phyloP scores from a whole-genome alignment of 2,329 filamentous ascomycete species.

The Penicillium sp. region DNA sequence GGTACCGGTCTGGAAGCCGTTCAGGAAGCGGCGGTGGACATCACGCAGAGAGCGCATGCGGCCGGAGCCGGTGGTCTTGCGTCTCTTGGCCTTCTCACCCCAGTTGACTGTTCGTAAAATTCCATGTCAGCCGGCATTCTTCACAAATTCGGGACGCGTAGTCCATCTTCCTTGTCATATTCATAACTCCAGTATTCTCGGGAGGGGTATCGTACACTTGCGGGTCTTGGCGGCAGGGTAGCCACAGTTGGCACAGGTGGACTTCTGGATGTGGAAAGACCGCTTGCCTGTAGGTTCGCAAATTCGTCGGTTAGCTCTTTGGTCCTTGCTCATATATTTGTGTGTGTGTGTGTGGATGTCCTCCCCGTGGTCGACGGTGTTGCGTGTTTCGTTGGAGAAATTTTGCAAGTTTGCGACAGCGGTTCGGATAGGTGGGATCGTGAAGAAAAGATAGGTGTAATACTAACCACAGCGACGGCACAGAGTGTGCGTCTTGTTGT shows the following conservation, averaged over 20 bases:
- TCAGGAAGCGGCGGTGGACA: slow-evolving; percentile 91
- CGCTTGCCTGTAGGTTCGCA: slow-evolving; percentile 68
- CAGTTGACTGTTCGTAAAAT: slow-evolving; percentile 77
- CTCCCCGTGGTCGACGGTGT: slow-evolving; percentile 11
- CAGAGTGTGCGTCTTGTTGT: slow-evolving; percentile 98
- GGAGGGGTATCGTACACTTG: slow-evolving; percentile 75
- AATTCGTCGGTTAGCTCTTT: slow-evolving; percentile 30
- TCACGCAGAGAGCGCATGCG: slow-evolving; percentile 94
- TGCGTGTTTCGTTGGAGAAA: slow-evolving; percentile 11
- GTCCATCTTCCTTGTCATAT: neutral
- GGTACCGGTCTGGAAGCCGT: slow-evolving; percentile 90
- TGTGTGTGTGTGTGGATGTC: slow-evolving; percentile 5
- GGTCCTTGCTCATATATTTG: slow-evolving; percentile 6
- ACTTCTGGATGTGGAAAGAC: slow-evolving; percentile 99
- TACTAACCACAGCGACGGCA: slow-evolving; percentile 97
- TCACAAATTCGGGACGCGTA: neutral
- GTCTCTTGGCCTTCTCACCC: slow-evolving; percentile 99
- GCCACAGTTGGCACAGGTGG: slow-evolving; percentile 93
- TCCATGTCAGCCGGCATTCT: slow-evolving; percentile 30
- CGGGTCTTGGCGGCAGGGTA: slow-evolving; percentile 97
- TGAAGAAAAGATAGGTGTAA: slow-evolving; percentile 19
- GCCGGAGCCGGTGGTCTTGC: slow-evolving; percentile 98
- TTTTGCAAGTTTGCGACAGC: slow-evolving; percentile 22
- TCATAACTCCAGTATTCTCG: slow-evolving; percentile 10
- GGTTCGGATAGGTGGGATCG: slow-evolving; percentile 13